Base-by-base conservation (phyloP, 805 yeast species). In the Ogataea trehaloabstinens region DNA sequence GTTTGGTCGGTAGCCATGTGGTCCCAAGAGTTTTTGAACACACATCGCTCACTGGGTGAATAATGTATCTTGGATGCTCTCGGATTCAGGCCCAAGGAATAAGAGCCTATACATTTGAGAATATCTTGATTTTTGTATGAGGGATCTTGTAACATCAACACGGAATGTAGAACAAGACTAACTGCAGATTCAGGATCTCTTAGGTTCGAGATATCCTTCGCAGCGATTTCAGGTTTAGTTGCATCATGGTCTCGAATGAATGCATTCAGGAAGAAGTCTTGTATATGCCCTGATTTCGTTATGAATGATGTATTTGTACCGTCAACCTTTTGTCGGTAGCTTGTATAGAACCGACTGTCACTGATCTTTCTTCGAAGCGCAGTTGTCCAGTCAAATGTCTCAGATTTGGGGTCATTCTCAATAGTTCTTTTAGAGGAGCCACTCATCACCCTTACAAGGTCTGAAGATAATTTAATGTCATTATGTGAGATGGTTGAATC, bases 161-260 rank as follows among this genome's bases (percentile, higher is more conserved):
- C 32, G 21, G 54, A 45, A 12, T 50, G 54, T 3, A 58, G 15
- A 8, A 56, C 38, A 15, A 57, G 29, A 16, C 50, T 46, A 21
- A 58, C 29, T 4, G 52, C 55, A 19, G 60, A 48, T 35, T 58
- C 63, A 5, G 49, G 38, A 28, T 56, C 57, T 6, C 34, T 40
- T 19, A 58, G 34, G n/a, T 38, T 34, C 24, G 16, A 32, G 21
- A 22, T 43, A 8, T 30, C 43, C 34, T 41, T 53, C 36, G 30
- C 40, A 35, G 6, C 33, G 38, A 35, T 28, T 15, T 19, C 11
- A 17, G 28, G 28, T 18, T 18, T 31, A 7, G 19, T 10, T 24
- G 15, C 18, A 28, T 17, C 28, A 34, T 2, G 15, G 11, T 13
- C 30, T 19, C 8, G 13, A 13, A 8, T n/a, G 4, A 22, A 17